Evolutionary conservation across 805 yeast genomes (phyloP).

Genomic region (Teunomyces lycoperdinae): DNA sequence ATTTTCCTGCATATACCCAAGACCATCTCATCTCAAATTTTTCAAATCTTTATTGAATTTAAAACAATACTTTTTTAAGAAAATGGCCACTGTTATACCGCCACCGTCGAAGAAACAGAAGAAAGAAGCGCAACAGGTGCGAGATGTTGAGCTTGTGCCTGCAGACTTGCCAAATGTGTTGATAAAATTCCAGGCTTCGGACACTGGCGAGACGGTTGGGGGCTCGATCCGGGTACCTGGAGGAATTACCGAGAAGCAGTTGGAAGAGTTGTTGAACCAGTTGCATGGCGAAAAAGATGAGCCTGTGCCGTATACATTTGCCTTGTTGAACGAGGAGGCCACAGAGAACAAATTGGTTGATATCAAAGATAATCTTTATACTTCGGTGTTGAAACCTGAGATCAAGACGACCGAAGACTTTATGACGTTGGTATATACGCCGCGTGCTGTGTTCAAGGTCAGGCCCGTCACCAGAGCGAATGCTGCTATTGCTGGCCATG

Average conservation of each 20-base stretch:
- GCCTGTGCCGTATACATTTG: slow-evolving; percentile 86
- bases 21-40: neutral
- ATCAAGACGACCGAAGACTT: slow-evolving; percentile 89
- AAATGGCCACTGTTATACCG: slow-evolving; percentile 90
- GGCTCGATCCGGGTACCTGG: slow-evolving; percentile 92
- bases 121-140: slow-evolving; percentile 76
- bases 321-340: slow-evolving; percentile 47
- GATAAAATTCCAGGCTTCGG: slow-evolving; percentile 87
- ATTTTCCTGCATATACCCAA: neutral
- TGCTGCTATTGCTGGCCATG: slow-evolving; percentile 94
- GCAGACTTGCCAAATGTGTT: slow-evolving; percentile 81
- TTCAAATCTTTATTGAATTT: neutral
- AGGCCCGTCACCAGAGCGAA: slow-evolving; percentile 86
- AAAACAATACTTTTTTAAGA: neutral
- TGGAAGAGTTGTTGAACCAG: slow-evolving; percentile 84
- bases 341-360: slow-evolving; percentile 52
- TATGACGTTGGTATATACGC: slow-evolving; percentile 86
- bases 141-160: slow-evolving; percentile 73
- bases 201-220: slow-evolving; percentile 83
- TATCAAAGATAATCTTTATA: slow-evolving; percentile 72
- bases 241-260: slow-evolving; percentile 74
- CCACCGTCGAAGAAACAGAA: slow-evolving; percentile 90
- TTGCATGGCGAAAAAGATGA: slow-evolving; percentile 69
- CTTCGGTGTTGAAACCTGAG: slow-evolving; percentile 82
- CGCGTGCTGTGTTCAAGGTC: slow-evolving; percentile 92